Conservation (phyloP, 2,329 filamentous ascomycete genomes). For the Lasiodiplodia hormozganensis region DNA sequence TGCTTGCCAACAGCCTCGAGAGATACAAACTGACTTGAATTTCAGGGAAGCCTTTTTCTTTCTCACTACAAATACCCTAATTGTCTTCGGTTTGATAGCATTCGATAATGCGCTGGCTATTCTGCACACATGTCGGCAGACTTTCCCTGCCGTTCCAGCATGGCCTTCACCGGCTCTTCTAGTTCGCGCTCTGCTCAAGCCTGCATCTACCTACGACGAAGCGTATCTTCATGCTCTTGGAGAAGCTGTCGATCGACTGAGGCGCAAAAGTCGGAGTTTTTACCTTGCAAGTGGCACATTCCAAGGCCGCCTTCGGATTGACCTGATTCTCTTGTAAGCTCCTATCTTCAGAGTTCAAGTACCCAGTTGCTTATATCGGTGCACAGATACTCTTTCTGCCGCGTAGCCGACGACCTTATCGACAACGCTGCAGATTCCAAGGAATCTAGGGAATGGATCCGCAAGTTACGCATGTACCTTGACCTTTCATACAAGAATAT, state of each 20-base stretch:
- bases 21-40: constrained; percentile 24
- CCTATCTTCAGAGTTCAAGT: neutral
- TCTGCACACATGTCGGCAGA: constrained; percentile 66
- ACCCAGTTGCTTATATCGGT: constrained; percentile 31
- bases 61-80: constrained; percentile 70
- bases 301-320: constrained; percentile 69
- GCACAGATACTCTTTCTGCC: constrained; percentile 73
- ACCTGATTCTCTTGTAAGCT: constrained; percentile 67
- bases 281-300: constrained; percentile 76
- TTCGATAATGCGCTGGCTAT: constrained; percentile 74
- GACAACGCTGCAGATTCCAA: constrained; percentile 64
- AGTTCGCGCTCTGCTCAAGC: constrained; percentile 59
- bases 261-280: constrained; percentile 74
- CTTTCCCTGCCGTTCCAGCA: constrained; percentile 60
- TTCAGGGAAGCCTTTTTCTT: constrained; percentile 73
- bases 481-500: constrained; percentile 57
- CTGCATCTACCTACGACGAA: constrained; percentile 62
- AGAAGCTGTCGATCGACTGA: constrained; percentile 65
- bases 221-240: constrained; percentile 64
- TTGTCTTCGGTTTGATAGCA: constrained; percentile 72
- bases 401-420: constrained; percentile 75
- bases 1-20: neutral
- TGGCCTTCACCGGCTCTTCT: constrained; percentile 59
- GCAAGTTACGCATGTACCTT: constrained; percentile 64
- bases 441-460: constrained; percentile 65